These are phyloP conservation scores for Dysphania ambrosioides DNA, from an alignment of 148 eudicot genomes.

Conservation along the genomic window DNA sequence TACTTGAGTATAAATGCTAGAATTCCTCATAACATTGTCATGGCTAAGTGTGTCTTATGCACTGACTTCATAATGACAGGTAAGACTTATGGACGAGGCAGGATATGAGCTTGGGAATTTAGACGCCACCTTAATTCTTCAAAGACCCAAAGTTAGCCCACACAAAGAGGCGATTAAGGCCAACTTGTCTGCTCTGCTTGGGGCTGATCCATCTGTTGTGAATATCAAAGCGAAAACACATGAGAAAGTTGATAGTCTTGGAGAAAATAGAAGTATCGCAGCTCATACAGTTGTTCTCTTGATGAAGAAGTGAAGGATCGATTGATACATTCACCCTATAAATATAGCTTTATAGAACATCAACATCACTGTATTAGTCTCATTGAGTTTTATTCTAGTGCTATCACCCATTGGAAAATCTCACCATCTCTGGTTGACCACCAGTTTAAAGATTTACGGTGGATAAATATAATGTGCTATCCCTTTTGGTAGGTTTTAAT, in stretches of 20 bases:
- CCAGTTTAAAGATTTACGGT: not conserved
- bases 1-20: not conserved
- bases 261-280: slow-evolving; percentile 93
- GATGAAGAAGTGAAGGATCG: slow-evolving; percentile 56
- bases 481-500: not conserved
- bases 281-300: slow-evolving; percentile 91
- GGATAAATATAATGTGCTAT: too few relatives aligned
- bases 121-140: slow-evolving; percentile 91
- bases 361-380: slow-evolving; percentile 1
- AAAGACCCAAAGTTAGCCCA: slow-evolving; percentile 85
- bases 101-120: slow-evolving; percentile 93
- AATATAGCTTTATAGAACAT: too few relatives aligned
- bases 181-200: slow-evolving; percentile 70
- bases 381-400: too few relatives aligned
- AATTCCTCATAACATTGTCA: not conserved
- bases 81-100: slow-evolving; percentile 88
- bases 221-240: slow-evolving; percentile 95
- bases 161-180: slow-evolving; percentile 78
- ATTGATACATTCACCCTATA: not conserved
- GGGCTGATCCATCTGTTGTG: slow-evolving; percentile 77
- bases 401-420: not conserved
- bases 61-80: slow-evolving; percentile 40
- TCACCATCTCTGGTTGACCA: not conserved
- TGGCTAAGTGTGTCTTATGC: slow-evolving; percentile 18
- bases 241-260: slow-evolving; percentile 95